Evolutionary conservation across 2,329 filamentous ascomycete genomes (phyloP).

Genomic region (Setomelanomma holmii): DNA sequence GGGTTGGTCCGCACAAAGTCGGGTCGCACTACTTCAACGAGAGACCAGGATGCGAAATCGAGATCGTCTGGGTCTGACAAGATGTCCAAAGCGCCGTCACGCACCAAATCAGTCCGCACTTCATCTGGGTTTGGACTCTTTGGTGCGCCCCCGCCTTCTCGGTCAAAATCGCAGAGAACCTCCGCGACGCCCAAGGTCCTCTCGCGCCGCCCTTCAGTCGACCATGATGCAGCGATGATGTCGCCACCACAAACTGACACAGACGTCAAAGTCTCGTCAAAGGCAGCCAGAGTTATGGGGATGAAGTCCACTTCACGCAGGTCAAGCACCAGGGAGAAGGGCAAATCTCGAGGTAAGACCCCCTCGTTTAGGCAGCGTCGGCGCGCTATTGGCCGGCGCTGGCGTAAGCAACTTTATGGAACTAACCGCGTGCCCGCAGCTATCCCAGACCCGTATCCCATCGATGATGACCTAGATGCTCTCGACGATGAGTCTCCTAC

Average conservation of each 20-base stretch:
- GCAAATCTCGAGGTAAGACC: constrained; percentile 58
- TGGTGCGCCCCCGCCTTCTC: constrained; percentile 62
- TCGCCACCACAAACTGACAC: constrained; percentile 76
- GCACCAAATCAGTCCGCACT: constrained; percentile 61
- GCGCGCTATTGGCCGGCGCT: constrained; percentile 29
- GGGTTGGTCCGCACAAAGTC: constrained; percentile 64
- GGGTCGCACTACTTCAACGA: constrained; percentile 52
- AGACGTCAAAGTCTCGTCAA: constrained; percentile 67
- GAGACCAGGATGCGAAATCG: constrained; percentile 68
- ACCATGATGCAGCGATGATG: constrained; percentile 69
- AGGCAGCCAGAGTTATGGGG: constrained; percentile 81
- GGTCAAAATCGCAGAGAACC: constrained; percentile 72
- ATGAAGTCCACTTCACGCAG: constrained; percentile 54
- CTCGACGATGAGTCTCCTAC: constrained; percentile 50
- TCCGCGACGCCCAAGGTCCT: constrained; percentile 63
- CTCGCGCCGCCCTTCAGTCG: constrained; percentile 73
- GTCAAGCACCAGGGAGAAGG: constrained; percentile 51
- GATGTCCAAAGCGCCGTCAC: constrained; percentile 58
- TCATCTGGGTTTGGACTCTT: constrained; percentile 72
- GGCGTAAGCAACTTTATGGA: constrained; percentile 45
- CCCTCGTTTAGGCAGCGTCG: constrained; percentile 23
- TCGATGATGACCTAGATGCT: constrained; percentile 68
- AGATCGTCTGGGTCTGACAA: constrained; percentile 79
- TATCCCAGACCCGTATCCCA: constrained; percentile 65
- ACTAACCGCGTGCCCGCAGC: constrained; percentile 44